A percentile compares a stretch with the other conserved stretches of the same genome.
Evolutionary conservation across 2,329 filamentous ascomycete species (phyloP).

Genomic region (Xylaria hypoxylon): DNA sequence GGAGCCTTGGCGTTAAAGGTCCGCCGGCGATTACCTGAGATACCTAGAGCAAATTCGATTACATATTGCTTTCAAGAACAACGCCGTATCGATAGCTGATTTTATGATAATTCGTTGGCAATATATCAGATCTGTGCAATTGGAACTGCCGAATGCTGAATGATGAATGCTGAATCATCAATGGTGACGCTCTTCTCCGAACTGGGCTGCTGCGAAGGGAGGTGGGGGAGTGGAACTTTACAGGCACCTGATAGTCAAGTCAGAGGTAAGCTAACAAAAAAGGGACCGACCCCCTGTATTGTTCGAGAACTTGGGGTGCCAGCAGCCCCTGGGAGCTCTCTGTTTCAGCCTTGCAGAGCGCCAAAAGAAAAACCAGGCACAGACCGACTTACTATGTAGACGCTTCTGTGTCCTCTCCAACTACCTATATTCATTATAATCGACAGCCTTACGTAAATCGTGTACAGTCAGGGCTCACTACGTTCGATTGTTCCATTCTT

Average conservation of each 20-base stretch:
- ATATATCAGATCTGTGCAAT: background rate
- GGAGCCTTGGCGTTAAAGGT: slow-evolving; percentile 35
- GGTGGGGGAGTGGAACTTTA: no score
- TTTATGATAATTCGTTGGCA: background rate
- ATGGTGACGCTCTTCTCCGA: background rate
- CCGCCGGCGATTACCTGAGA: slow-evolving; percentile 27
- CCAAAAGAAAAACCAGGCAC: slow-evolving; percentile 18
- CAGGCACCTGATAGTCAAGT: no score
- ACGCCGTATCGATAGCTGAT: slow-evolving; percentile 4
- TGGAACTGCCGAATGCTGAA: background rate
- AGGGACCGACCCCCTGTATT: slow-evolving; percentile 13
- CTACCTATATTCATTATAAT: slow-evolving; percentile 10
- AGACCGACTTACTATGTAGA: slow-evolving; percentile 9
- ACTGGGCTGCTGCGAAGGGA: no score
- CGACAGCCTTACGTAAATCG: background rate
- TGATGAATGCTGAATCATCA: background rate
- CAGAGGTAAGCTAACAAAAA: no score
- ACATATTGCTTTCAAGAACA: background rate
- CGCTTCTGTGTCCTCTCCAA: slow-evolving; percentile 34
- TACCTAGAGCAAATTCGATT: slow-evolving; percentile 30
- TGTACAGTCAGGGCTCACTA: background rate
- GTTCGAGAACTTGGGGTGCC: slow-evolving; percentile 9
- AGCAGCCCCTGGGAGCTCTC: slow-evolving; percentile 13
- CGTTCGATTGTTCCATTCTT: slow-evolving; percentile 2
- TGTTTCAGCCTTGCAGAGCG: slow-evolving; percentile 37